Base-by-base conservation (phyloP, 805 yeast species). In the Myxozyma neglecta region DNA sequence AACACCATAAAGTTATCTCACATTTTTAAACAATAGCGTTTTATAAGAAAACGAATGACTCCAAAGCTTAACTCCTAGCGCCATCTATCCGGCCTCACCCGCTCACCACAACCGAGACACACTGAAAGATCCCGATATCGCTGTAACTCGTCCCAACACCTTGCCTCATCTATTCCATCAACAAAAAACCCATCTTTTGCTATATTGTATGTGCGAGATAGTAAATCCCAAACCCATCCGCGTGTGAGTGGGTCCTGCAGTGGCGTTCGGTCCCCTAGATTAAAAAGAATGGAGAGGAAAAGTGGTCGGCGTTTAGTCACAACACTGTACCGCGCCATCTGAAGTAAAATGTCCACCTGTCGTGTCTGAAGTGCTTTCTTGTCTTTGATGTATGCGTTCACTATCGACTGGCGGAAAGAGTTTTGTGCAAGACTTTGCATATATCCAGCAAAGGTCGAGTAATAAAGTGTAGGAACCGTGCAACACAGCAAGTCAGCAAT, bases 31-130 rank as follows among this genome's bases (percentile, higher is more conserved):
- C 29, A 24, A 24, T 24, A 24, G 29, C 29, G 29, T 24, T 24
- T 24, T 24, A 24, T 24, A 5, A 24, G 29, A 24, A n/a, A 24
- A 24, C 29, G 29, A 24, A 24, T 24, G 29, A 24, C 29, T 24
- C 29, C 29, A 24, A 24, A 24, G 29, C 29, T 24, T 24, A 24
- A 24, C 29, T 24, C 5, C 29, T 24, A 24, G 29, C 29, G 29
- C 29, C 29, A 24, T 24, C 5, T 24, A 46, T 24, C 13, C 18
- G 46, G 52, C n/a, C 36, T 32, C n/a, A 56, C 32, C 6, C 37
- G 53, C 16, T 45, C 53, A 1, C 59, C 59, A 34, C 59, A 56
- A 6, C 48, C 53, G 6, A 20, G 35, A 45, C 59, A 56, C 6
- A 42, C n/a, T 2, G 53, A 53, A 18, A 56, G 34, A 6, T 43